Conservation (phyloP, 768 basidiomycete genomes). For the Mycena metata region DNA sequence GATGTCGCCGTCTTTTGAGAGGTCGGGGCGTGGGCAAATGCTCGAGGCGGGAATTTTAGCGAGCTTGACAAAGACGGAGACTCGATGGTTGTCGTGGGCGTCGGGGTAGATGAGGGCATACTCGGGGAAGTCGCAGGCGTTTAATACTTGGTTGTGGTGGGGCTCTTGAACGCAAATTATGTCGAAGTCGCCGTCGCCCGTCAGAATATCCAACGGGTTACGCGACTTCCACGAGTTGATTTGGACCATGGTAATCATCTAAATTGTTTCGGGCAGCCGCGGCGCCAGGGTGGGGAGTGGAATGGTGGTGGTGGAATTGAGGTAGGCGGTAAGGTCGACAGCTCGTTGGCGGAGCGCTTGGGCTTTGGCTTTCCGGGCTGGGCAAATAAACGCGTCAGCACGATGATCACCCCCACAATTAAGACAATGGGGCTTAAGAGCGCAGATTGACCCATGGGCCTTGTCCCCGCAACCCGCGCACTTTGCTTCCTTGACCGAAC, state of each 20-base stretch:
- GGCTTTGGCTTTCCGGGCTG: neutral
- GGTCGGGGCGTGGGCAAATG: neutral
- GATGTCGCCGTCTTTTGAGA: neutral
- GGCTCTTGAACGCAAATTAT: neutral
- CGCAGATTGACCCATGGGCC: neutral
- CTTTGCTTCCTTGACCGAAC: neutral
- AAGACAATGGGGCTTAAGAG: neutral
- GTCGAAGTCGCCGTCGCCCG: neutral
- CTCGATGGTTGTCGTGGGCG: neutral
- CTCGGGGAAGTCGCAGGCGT: neutral
- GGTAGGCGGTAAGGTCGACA: neutral
- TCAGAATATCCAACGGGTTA: neutral
- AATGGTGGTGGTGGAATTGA: neutral
- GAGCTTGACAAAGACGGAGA: neutral
- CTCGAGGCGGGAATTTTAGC: too few relatives aligned
- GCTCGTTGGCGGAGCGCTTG: neutral
- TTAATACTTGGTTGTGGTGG: neutral
- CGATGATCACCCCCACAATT: conserved; percentile 3
- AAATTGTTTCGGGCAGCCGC: neutral
- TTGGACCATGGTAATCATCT: neutral
- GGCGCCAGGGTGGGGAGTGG: neutral
- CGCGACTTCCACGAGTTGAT: conserved; percentile 4
- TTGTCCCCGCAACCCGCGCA: neutral
- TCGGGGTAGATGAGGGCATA: neutral
- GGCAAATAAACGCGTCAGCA: neutral